Percentiles rank a stretch among this genome's conserved stretches.
phyloP scores from a whole-genome alignment of 1,139 yeast genomes.

The Candida sp. region DNA sequence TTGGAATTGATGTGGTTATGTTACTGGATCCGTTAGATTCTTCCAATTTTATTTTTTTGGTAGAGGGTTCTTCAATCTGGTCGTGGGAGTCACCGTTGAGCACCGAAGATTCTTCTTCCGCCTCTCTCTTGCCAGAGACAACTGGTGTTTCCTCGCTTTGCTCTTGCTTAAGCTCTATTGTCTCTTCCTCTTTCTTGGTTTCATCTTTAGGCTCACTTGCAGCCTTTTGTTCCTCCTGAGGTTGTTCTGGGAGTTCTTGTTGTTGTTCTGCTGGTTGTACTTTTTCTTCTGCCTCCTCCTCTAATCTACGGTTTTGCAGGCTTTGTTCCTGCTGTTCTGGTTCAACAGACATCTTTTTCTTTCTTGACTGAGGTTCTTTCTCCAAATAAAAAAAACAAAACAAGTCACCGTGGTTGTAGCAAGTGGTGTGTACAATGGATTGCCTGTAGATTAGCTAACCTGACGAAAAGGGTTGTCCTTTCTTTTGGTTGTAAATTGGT shows the following conservation, averaged over 20 bases:
- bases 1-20: not conserved
- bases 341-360: not conserved
- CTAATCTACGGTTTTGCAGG: slow-evolving; percentile 3
- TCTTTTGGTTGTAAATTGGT: not conserved
- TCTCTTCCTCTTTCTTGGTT: not conserved
- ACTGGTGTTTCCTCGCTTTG: not conserved
- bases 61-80: slow-evolving; percentile 8
- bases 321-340: slow-evolving; percentile 1
- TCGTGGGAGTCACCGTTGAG: not conserved
- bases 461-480: not conserved
- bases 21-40: slow-evolving; percentile 4
- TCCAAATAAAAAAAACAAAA: not conserved
- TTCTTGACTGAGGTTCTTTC: too few species aligned
- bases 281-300: slow-evolving; percentile 4
- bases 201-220: not conserved
- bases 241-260: not conserved
- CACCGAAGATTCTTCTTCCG: not conserved
- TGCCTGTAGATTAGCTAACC: too few species aligned
- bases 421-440: too few species aligned
- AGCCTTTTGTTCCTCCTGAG: not conserved
- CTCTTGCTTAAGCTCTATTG: slow-evolving; percentile 3
- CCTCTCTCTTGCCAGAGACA: not conserved
- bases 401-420: too few species aligned
- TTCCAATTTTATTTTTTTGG: slow-evolving; percentile 15
- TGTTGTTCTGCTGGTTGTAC: slow-evolving; percentile 1